A percentile compares a stretch with the other conserved stretches of the same genome.
Evolutionary conservation across 352 stramenopile species (phyloP).

Genomic region (Aphanomyces stellatus): DNA sequence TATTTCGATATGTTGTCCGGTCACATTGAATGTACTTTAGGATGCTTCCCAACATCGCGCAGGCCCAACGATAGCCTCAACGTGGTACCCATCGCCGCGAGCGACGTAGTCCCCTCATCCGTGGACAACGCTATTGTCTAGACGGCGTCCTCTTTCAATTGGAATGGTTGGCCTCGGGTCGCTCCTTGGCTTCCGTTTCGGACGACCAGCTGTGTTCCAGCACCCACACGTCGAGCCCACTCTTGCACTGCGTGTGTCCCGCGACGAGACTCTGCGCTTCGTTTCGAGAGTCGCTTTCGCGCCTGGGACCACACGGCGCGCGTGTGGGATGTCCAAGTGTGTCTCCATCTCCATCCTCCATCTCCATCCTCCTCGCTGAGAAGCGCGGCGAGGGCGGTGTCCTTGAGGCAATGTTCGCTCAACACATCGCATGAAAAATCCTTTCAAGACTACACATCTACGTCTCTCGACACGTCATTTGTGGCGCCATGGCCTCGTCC

Average conservation of each 20-base stretch:
- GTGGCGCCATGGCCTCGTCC: not conserved
- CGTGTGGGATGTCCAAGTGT: conserved; percentile 67
- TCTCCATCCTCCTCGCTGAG: too few species aligned
- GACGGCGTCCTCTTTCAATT: conserved; percentile 85
- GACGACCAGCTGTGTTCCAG: conserved; percentile 78
- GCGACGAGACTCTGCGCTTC: not conserved
- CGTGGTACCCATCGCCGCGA: conserved; percentile 25
- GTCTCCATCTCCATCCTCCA: too few species aligned
- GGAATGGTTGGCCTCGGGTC: conserved; percentile 55
- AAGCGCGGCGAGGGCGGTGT: too few species aligned
- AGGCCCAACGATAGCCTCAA: conserved; percentile 53
- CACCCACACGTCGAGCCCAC: conserved; percentile 22
- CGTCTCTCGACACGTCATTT: too few species aligned
- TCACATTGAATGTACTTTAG: too few species aligned
- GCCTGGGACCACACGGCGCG: conserved; percentile 75
- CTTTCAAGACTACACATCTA: too few species aligned
- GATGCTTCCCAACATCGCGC: conserved; percentile 21
- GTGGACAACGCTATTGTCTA: not conserved
- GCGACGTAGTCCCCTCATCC: not conserved
- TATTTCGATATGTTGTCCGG: too few species aligned
- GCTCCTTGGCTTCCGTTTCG: conserved; percentile 68
- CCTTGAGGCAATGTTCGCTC: too few species aligned
- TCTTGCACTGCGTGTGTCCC: not conserved
- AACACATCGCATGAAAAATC: too few species aligned
- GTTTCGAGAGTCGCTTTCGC: conserved; percentile 51